Evolutionary conservation across 2,329 filamentous ascomycete genomes (phyloP).

Genomic region (Fusarium sambucinum): DNA sequence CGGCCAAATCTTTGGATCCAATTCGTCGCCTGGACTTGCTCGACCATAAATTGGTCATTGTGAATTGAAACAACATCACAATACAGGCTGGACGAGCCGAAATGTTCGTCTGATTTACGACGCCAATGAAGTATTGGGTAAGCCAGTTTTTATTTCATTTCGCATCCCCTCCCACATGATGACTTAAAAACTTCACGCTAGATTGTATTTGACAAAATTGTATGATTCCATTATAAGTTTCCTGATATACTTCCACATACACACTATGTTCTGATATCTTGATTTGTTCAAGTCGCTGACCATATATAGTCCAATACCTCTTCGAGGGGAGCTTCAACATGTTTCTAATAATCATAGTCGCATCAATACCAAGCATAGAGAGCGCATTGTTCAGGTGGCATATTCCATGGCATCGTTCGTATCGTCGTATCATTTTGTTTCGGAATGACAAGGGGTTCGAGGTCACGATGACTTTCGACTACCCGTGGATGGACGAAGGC

Average conservation of each 20-base stretch:
- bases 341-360: neutral
- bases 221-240: slow-evolving; percentile 53
- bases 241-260: slow-evolving; percentile 42
- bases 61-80: neutral
- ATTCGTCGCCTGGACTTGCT: slow-evolving; percentile 39
- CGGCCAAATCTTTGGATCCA: slow-evolving; percentile 57
- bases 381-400: neutral
- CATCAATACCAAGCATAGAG: neutral
- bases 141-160: slow-evolving; percentile 1
- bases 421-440: neutral
- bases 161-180: slow-evolving; percentile 50
- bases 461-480: neutral
- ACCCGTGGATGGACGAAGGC: neutral
- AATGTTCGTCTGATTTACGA: neutral
- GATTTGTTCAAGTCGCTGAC: slow-evolving; percentile 21
- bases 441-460: neutral
- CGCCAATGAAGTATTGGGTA: slow-evolving; percentile 6
- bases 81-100: neutral
- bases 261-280: neutral
- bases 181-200: slow-evolving; percentile 58
- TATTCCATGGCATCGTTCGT: neutral
- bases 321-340: too few species aligned
- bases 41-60: slow-evolving; percentile 35
- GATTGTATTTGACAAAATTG: slow-evolving; percentile 62
- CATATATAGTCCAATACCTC: neutral